phyloP scores from a whole-genome alignment of 1,284 basidiomycete genomes.

The Laetiporus sulphureus region DNA sequence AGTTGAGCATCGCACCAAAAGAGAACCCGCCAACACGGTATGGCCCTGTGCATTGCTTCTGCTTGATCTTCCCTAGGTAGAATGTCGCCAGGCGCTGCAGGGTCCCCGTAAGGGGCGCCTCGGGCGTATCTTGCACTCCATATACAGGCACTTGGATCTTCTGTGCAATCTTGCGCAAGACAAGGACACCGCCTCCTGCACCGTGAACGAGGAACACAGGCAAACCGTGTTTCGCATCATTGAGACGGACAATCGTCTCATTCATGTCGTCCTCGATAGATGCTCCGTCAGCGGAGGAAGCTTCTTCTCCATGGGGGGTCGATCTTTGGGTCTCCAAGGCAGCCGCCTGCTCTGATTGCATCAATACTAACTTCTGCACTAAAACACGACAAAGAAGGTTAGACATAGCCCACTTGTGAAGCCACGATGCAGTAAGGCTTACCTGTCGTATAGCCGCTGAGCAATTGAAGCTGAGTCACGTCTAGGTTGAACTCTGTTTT shows the following conservation, averaged over 20 bases:
- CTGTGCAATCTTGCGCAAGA: slow-evolving; percentile 10
- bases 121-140: slow-evolving; percentile 12
- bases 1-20: slow-evolving; percentile 3
- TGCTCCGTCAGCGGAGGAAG: background rate
- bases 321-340: background rate
- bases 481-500: slow-evolving; percentile 7
- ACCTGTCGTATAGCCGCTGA: slow-evolving; percentile 11
- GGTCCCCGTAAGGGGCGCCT: slow-evolving; percentile 10
- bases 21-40: slow-evolving; percentile 11
- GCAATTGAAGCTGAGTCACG: slow-evolving; percentile 13
- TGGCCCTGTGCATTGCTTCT: slow-evolving; percentile 7
- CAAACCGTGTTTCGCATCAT: slow-evolving; percentile 4
- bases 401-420: no score
- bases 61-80: slow-evolving; percentile 7
- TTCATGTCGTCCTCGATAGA: background rate
- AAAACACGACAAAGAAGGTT: background rate
- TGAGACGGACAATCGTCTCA: slow-evolving; percentile 6
- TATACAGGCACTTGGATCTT: slow-evolving; percentile 7
- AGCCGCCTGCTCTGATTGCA: slow-evolving; percentile 6
- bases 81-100: slow-evolving; percentile 6
- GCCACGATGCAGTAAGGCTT: background rate
- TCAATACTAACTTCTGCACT: slow-evolving; percentile 4
- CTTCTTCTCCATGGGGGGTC: background rate
- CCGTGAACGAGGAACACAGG: slow-evolving; percentile 12
- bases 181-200: slow-evolving; percentile 11